Evolutionary conservation across 805 yeast genomes (phyloP).

Genomic region (Yarrowia yakushimensis): DNA sequence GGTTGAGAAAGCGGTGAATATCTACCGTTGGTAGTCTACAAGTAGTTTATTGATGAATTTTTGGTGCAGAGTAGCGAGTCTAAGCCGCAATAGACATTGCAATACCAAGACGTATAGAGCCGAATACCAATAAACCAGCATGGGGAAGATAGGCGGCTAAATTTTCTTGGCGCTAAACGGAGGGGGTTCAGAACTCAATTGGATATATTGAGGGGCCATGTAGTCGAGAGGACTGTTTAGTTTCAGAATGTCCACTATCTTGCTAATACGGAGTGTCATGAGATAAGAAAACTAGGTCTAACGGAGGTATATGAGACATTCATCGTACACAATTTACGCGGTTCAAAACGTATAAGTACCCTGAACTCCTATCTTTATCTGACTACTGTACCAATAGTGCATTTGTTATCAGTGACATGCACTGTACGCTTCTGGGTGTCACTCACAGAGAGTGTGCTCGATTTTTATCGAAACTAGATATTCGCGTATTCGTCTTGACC

Average conservation of each 20-base stretch:
- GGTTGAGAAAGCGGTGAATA: neutral
- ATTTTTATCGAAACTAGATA: no score
- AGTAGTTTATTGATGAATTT: neutral
- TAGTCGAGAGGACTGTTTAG: neutral
- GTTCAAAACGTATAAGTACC: neutral
- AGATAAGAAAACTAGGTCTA: no score
- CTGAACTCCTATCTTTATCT: neutral
- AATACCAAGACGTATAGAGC: neutral
- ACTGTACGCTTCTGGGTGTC: neutral
- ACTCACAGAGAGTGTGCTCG: no score
- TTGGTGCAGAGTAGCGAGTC: no score
- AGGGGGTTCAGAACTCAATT: neutral
- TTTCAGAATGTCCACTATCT: neutral
- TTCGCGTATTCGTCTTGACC: no score
- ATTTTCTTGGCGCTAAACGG: neutral
- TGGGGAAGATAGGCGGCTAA: no score
- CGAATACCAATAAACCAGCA: no score
- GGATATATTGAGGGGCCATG: neutral
- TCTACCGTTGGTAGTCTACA: no score
- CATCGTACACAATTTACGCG: neutral
- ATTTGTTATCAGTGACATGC: neutral
- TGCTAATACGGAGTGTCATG: no score
- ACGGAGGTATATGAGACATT: no score
- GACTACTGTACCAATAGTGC: neutral
- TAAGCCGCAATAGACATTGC: no score